Evolutionary conservation across 805 yeast genomes (phyloP), one percentile per base, ranked within the genome.

Genomic region (Candida maesae): DNA sequence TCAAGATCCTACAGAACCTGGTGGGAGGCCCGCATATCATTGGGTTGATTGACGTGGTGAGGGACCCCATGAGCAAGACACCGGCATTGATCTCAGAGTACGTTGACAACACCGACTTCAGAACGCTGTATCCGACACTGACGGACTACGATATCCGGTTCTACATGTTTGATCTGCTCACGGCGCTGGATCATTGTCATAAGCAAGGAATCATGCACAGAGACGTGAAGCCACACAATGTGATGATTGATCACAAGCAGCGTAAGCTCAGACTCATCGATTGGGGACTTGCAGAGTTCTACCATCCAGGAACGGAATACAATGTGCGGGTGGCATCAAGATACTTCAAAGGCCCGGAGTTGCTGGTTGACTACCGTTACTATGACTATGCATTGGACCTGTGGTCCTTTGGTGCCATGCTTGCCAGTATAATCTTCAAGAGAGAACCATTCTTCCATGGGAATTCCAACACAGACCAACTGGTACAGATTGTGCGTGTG

Each of bases 241-340:
- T 88, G 33, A 88, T 88, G 95, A 88, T 88, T 52, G 95, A 89
- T 64, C 95, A 88, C 46, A 66, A 70, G 34, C 58, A 64, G 38
- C 74, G 73, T 50, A 66, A 69, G 30, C 66, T 89, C 56, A 74
- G 91, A 53, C 74, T 89, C 41, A 89, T 89, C 49, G 96, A 89
- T 66, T 89, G 96, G 96, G 96, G 96, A 13, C 67, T 89, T 46
- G 96, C 96, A 7, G 96, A 89, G 61, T 89, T 85, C 58, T 89
- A 89, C 63, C 96, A 89, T 59, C 82, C 84, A 3, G 93, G 91
- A 5, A 84, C 84, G 36, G 95, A 87, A 51, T 89, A 86, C 65
- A 89, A 89, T 56, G 95, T 87, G 17, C 74, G 96, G 46, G 96
- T 89, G 26, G 96, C 96, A 0, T 84, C 95, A 6, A 76, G 96